These are phyloP conservation scores for Moesziomyces antarcticus DNA, from an alignment of 1,284 basidiomycete genomes.

Conservation along the genomic window DNA sequence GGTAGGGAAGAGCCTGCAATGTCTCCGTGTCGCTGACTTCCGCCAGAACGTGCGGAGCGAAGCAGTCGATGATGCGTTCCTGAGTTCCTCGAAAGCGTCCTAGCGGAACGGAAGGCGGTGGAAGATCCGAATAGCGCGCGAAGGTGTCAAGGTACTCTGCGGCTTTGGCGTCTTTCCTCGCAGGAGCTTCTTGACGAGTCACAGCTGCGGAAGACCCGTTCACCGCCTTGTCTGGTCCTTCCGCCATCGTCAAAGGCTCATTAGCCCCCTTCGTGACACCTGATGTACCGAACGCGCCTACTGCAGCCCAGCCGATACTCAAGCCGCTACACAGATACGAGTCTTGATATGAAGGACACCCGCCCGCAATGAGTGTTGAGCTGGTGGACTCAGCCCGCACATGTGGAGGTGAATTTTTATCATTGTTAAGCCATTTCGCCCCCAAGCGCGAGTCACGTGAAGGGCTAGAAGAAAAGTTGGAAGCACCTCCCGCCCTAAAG, in stretches of 20 bases:
- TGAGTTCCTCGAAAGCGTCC: conserved; percentile 5
- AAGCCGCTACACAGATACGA: no score
- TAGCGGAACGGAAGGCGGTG: neutral
- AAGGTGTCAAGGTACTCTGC: neutral
- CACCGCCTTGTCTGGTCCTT: no score
- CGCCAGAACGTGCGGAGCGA: neutral
- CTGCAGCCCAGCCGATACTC: no score
- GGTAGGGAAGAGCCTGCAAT: conserved; percentile 6
- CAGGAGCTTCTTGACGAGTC: neutral
- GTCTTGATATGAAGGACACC: no score
- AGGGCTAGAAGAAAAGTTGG: conserved; percentile 32
- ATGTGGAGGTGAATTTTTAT: conserved; percentile 2
- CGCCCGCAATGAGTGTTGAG: no score
- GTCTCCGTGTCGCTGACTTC: conserved; percentile 21
- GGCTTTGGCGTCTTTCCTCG: neutral
- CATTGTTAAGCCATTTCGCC: conserved; percentile 19
- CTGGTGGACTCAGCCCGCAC: no score
- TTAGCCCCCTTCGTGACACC: no score
- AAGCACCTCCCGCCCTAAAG: conserved; percentile 11
- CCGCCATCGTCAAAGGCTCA: no score
- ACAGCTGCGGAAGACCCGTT: neutral
- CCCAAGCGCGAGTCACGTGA: conserved; percentile 24
- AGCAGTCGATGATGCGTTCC: conserved; percentile 1
- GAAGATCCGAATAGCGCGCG: neutral
- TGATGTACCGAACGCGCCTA: no score